These are phyloP conservation scores for Aristolochia fimbriata DNA, from an alignment of 164 flowering plant genomes.

Conservation along the genomic window DNA sequence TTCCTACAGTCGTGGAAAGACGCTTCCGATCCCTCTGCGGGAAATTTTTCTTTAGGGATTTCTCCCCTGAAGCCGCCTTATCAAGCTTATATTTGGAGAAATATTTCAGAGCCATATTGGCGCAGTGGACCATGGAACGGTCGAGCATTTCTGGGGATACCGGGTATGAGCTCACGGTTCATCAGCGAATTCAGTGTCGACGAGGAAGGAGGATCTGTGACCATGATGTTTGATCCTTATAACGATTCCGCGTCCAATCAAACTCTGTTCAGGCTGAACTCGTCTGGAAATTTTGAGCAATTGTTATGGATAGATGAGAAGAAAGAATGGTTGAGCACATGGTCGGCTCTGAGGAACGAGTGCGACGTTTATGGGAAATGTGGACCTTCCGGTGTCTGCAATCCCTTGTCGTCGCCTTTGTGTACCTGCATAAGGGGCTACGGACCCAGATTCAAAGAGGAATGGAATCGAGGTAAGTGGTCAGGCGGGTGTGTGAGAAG, in stretches of 20 bases:
- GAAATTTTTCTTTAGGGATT: background rate
- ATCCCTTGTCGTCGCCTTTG: conserved; percentile 1
- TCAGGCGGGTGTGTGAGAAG: background rate
- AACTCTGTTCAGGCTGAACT: background rate
- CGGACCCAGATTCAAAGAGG: conserved; percentile 13
- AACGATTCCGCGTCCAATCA: background rate
- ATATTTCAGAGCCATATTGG: background rate
- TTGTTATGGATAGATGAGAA: background rate
- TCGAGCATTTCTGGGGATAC: background rate
- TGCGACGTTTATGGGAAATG: background rate
- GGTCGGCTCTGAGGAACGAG: background rate
- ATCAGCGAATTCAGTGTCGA: background rate
- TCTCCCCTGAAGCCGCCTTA: background rate
- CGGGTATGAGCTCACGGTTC: background rate
- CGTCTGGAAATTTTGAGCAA: background rate
- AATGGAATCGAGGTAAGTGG: conserved; percentile 10
- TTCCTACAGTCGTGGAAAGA: background rate
- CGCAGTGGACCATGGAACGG: conserved; percentile 1
- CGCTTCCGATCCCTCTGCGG: background rate
- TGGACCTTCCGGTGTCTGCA: background rate
- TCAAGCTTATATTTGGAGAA: background rate
- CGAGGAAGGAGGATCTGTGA: background rate
- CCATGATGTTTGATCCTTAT: background rate
- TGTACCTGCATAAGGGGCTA: conserved; percentile 34
- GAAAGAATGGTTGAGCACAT: background rate